Evolutionary conservation across 768 basidiomycete species (phyloP), one percentile per base, ranked within the genome.

Genomic region (Coprinellus micaceus): DNA sequence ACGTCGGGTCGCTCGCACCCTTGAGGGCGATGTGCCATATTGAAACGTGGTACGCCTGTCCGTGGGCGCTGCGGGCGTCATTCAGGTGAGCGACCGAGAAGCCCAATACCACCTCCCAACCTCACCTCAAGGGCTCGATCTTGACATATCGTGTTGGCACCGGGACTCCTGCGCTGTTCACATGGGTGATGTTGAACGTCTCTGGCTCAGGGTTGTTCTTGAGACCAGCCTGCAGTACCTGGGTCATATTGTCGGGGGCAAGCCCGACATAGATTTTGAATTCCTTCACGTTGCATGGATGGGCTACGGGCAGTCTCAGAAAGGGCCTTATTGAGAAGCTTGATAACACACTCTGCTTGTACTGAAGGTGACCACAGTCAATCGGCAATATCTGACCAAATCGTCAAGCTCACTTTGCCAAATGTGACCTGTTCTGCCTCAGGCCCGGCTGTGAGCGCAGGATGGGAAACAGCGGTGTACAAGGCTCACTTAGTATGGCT

Each of bases 261-360:
- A 79, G 70, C 5, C 89, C 91, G 19, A 85, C 80, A 56, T 81
- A 84, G 11, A 91, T 64, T 66, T 85, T 86, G 74, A 92, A 88
- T 54, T 91, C 88, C 65, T 89, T 89, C 84, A 89, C 85, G 63
- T 91, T 91, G 65, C 91, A 92, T 29, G 89, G 88, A 69, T 91
- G 89, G 19, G 80, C 89, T 91, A 58, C n/a, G 57, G 15, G 25
- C 58, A 12, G 41, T 19, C n/a, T 61, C 45, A 56, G 58, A n/a
- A n/a, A n/a, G n/a, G n/a, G n/a, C n/a, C 33, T 40, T 36, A 26
- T 33, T 50, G 51, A 28, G 52, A 41, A 2, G 47, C 26, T 13
- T 43, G 36, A 36, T 28, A 57, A 26, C 70, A 61, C 67, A 80
- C 80, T 65, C 66, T 77, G 79, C 41, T 63, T 65, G 61, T 70